These are phyloP conservation scores for Nemania sp. DNA, from an alignment of 2,329 filamentous ascomycete genomes.

Conservation along the genomic window DNA sequence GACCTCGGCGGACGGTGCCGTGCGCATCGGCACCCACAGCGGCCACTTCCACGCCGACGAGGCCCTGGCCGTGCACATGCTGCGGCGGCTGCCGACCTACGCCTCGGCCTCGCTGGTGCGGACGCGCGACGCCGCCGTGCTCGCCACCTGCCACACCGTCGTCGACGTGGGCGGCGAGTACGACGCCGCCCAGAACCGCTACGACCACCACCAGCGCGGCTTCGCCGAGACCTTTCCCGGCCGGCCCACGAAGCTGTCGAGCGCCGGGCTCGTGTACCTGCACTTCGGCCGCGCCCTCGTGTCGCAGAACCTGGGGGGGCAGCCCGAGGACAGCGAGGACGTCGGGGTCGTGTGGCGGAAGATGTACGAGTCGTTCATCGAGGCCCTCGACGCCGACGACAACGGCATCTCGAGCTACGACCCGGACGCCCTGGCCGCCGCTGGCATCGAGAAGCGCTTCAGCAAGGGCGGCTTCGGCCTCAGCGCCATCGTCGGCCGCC, in stretches of 20 bases:
- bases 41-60: slow-evolving; percentile 99
- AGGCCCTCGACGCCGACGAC: slow-evolving; percentile 96
- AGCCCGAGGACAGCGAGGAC: slow-evolving; percentile 65
- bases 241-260: slow-evolving; percentile 85
- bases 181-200: slow-evolving; percentile 74
- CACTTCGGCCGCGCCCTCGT: slow-evolving; percentile 91
- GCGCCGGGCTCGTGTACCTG: slow-evolving; percentile 91
- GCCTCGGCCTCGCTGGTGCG: slow-evolving; percentile 74
- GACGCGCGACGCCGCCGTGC: slow-evolving; percentile 79
- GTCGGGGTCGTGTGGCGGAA: slow-evolving; percentile 81
- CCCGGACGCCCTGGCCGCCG: slow-evolving; percentile 66
- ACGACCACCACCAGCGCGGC: slow-evolving; percentile 95
- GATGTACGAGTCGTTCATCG: slow-evolving; percentile 90
- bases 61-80: slow-evolving; percentile 93
- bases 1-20: slow-evolving; percentile 53
- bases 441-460: slow-evolving; percentile 81
- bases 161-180: slow-evolving; percentile 98
- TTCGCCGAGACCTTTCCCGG: slow-evolving; percentile 86
- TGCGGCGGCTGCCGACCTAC: slow-evolving; percentile 86
- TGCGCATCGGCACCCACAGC: slow-evolving; percentile 90
- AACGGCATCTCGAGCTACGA: slow-evolving; percentile 91
- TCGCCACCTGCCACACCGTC: slow-evolving; percentile 87
- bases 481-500: slow-evolving; percentile 77
- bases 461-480: slow-evolving; percentile 82
- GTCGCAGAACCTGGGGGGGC: slow-evolving; percentile 56